Percentiles rank a stretch among this genome's conserved stretches.
These are phyloP conservation scores for Dalbergia cultrata DNA, from an alignment of 306 rosid genomes.

Conservation along the genomic window DNA sequence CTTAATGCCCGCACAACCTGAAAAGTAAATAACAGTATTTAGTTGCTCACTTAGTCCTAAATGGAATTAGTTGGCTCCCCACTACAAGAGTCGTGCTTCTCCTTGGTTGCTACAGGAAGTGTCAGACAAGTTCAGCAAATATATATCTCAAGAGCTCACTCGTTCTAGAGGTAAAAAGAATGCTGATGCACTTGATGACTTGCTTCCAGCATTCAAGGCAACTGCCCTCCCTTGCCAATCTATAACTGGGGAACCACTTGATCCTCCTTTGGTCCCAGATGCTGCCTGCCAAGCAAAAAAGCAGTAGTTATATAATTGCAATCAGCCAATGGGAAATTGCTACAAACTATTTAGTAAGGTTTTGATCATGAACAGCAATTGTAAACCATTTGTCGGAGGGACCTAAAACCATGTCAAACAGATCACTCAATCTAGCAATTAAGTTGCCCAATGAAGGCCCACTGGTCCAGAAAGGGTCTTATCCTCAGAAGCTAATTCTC, in stretches of 20 bases:
- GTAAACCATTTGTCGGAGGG: slow-evolving; percentile 6
- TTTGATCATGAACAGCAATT: slow-evolving; percentile 27
- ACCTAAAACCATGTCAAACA: slow-evolving; percentile 30
- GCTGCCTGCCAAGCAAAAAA: slow-evolving; percentile 79
- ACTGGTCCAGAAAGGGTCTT: slow-evolving; percentile 17
- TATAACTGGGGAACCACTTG: slow-evolving; percentile 97
- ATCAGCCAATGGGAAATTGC: slow-evolving; percentile 14
- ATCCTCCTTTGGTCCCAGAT: slow-evolving; percentile 99
- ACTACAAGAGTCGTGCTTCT: slow-evolving; percentile 43
- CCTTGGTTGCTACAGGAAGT: slow-evolving; percentile 42
- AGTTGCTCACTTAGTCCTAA: slow-evolving; percentile 39
- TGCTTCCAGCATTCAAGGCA: slow-evolving; percentile 98
- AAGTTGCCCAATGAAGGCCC: slow-evolving; percentile 14
- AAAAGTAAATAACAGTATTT: slow-evolving; percentile 42
- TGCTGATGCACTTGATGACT: slow-evolving; percentile 94
- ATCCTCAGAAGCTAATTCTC: slow-evolving; percentile 19
- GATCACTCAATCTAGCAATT: slow-evolving; percentile 19
- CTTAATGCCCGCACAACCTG: slow-evolving; percentile 95
- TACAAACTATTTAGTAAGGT: neutral
- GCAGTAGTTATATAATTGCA: slow-evolving; percentile 39
- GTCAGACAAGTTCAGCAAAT: slow-evolving; percentile 39
- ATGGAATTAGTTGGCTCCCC: slow-evolving; percentile 35
- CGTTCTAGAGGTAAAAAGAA: slow-evolving; percentile 91
- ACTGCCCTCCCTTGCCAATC: slow-evolving; percentile 97
- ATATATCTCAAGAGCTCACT: slow-evolving; percentile 63